Evolutionary conservation across 208 protist species (phyloP).

Genomic region (Acanthamoeba castellanii): DNA sequence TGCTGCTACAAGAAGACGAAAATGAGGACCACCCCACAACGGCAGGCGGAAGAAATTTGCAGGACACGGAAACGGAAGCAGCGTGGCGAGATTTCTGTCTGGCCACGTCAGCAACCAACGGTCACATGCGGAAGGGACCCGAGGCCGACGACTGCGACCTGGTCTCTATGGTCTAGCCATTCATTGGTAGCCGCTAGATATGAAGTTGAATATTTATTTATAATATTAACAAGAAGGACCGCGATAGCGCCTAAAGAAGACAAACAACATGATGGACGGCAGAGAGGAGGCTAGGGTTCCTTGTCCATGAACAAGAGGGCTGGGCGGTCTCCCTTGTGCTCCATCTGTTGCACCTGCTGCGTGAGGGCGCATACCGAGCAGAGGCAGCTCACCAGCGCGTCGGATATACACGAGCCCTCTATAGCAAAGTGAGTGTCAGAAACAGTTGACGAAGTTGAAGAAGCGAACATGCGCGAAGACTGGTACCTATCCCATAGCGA

Average conservation of each 20-base stretch:
- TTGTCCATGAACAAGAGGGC: constrained; percentile 1
- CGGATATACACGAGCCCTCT: constrained; percentile 16
- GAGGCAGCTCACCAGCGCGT: constrained; percentile 12
- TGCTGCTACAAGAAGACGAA: no score
- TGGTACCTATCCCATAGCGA: not conserved
- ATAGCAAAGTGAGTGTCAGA: not conserved
- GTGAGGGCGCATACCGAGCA: constrained; percentile 12
- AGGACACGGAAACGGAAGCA: not conserved
- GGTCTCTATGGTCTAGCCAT: no score
- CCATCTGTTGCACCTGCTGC: constrained; percentile 11
- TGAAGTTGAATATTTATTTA: no score
- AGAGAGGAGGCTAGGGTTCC: not conserved
- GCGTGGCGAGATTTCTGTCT: not conserved
- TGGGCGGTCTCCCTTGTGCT: not conserved
- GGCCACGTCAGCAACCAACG: not conserved
- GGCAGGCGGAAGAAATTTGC: not conserved
- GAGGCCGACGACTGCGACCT: no score
- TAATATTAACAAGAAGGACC: no score
- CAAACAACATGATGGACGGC: not conserved
- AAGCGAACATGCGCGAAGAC: not conserved
- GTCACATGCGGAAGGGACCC: not conserved
- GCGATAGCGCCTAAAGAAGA: no score
- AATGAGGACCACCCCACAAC: not conserved
- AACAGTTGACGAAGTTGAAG: not conserved
- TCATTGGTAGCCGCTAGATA: no score